Percentiles rank a stretch among this genome's conserved stretches.
Evolutionary conservation across 257 asterid genomes (phyloP).

Genomic region (Solanum chmielewskii): DNA sequence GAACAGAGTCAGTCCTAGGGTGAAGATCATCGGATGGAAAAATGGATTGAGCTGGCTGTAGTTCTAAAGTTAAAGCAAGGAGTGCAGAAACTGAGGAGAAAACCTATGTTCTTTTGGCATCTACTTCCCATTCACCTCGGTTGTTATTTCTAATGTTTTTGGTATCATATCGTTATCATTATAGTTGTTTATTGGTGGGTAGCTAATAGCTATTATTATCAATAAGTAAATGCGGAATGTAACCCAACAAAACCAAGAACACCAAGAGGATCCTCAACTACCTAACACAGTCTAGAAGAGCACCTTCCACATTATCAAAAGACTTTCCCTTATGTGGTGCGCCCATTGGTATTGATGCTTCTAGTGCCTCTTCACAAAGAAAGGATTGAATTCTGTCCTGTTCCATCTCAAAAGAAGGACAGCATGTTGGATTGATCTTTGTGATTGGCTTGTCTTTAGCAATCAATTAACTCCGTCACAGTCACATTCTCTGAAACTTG

Average conservation of each 20-base stretch:
- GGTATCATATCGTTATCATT: neutral
- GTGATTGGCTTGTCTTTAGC: neutral
- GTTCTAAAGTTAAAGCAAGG: too few species aligned
- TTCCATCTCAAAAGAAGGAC: neutral
- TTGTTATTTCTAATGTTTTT: neutral
- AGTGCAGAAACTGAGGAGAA: too few species aligned
- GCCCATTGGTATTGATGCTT: neutral
- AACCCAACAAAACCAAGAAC: neutral
- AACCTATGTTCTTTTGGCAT: neutral
- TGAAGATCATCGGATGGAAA: too few species aligned
- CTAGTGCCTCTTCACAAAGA: neutral
- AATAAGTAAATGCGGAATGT: neutral
- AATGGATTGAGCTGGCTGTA: too few species aligned
- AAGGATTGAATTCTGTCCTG: neutral
- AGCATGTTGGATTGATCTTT: neutral
- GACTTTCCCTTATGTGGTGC: neutral
- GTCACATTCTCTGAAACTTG: neutral
- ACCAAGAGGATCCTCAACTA: neutral
- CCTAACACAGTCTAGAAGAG: neutral
- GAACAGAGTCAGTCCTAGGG: too few species aligned
- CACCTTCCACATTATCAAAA: neutral
- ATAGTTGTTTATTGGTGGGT: neutral
- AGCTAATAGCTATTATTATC: neutral
- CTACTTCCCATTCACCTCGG: neutral
- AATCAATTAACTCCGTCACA: neutral